Conservation (phyloP, 768 basidiomycete species). For the Pilatotrama ljubarskyi region DNA sequence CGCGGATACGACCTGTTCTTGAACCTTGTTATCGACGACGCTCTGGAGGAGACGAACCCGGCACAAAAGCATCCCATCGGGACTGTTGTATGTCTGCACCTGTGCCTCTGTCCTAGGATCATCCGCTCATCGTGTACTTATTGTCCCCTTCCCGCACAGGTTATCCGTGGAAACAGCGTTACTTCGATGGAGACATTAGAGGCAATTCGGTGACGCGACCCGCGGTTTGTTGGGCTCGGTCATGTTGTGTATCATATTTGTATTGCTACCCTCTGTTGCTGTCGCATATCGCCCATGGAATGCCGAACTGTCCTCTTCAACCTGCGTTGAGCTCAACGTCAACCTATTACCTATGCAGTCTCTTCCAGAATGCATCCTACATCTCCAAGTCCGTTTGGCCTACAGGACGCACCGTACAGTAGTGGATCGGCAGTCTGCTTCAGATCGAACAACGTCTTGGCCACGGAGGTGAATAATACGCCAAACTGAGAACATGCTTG, state of each 20-base stretch:
- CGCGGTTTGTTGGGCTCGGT: slow-evolving; percentile 18
- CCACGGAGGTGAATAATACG: no score
- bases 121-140: background rate
- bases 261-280: slow-evolving; percentile 18
- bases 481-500: no score
- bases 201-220: slow-evolving; percentile 44
- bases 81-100: slow-evolving; percentile 69
- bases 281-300: background rate
- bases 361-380: no score
- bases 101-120: background rate
- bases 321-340: no score
- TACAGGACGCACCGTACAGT: no score
- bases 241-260: slow-evolving; percentile 23
- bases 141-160: slow-evolving; percentile 47
- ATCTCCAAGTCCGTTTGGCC: no score
- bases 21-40: slow-evolving; percentile 96
- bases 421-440: no score
- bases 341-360: no score
- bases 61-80: slow-evolving; percentile 91
- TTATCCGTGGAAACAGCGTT: slow-evolving; percentile 95
- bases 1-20: slow-evolving; percentile 99
- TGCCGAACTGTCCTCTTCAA: background rate
- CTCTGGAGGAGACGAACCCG: slow-evolving; percentile 85
- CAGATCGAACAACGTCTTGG: no score
- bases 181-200: slow-evolving; percentile 92